Evolutionary conservation across 1,284 basidiomycete genomes (phyloP).

Genomic region (Gomphus sp.): DNA sequence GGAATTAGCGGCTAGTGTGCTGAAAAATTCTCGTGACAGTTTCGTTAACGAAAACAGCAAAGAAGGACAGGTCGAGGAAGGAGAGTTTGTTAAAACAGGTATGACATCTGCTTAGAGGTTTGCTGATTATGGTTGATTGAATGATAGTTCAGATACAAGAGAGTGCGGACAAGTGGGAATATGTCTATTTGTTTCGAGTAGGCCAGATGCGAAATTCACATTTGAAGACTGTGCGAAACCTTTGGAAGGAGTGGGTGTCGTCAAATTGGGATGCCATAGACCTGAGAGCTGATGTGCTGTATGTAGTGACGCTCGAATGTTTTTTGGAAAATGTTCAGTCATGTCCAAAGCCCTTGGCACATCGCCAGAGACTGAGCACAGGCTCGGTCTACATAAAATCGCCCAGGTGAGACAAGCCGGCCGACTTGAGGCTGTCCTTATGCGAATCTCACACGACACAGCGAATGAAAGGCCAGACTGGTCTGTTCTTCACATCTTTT

Average conservation of each 20-base stretch:
- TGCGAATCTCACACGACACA: constrained; percentile 24
- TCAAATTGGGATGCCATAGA: constrained; percentile 11
- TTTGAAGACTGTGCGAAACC: constrained; percentile 85
- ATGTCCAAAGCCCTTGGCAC: constrained; percentile 96
- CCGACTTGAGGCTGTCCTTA: constrained; percentile 6
- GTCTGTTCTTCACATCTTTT: constrained; percentile 86
- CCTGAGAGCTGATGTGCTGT: not conserved
- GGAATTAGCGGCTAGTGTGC: constrained; percentile 9
- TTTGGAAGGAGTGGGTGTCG: constrained; percentile 82
- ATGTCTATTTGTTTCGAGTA: constrained; percentile 93
- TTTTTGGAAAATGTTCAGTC: constrained; percentile 87
- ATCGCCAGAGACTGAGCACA: constrained; percentile 81
- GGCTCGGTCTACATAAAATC: constrained; percentile 71
- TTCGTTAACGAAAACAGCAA: constrained; percentile 69
- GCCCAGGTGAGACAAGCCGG: constrained; percentile 49
- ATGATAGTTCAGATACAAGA: constrained; percentile 50
- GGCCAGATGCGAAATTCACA: constrained; percentile 94
- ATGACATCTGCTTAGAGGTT: constrained; percentile 16
- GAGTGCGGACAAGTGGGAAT: constrained; percentile 80
- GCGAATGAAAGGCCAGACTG: constrained; percentile 91
- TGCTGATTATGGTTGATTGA: not conserved
- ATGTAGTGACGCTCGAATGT: constrained; percentile 76
- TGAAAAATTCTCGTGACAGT: constrained; percentile 31
- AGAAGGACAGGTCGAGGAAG: constrained; percentile 83
- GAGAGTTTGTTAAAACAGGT: constrained; percentile 77